Percentiles rank a stretch among this genome's conserved stretches.
These are phyloP conservation scores for Globisporangium heterothallicum DNA, from an alignment of 352 stramenopile species.

Conservation along the genomic window DNA sequence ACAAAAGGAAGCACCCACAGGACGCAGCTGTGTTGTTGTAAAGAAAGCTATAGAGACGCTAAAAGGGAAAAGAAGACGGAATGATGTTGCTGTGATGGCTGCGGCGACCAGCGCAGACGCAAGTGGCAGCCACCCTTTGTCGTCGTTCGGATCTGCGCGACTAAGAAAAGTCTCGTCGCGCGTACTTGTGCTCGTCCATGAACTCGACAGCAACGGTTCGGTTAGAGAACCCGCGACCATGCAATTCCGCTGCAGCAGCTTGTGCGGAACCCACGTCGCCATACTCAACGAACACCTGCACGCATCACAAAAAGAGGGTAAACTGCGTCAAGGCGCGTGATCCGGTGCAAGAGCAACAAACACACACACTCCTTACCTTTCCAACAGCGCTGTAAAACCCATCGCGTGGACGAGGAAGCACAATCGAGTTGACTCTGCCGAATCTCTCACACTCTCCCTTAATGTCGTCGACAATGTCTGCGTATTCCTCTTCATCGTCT, in stretches of 20 bases:
- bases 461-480: slow-evolving; percentile 95
- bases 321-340: too few species aligned
- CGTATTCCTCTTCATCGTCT: slow-evolving; percentile 92
- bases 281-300: slow-evolving; percentile 93
- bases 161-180: slow-evolving; percentile 66
- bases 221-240: slow-evolving; percentile 91
- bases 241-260: slow-evolving; percentile 82
- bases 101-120: background rate
- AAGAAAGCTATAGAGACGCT: slow-evolving; percentile 1
- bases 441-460: slow-evolving; percentile 93
- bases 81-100: background rate
- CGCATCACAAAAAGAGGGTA: too few species aligned
- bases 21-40: background rate
- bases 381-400: slow-evolving; percentile 47
- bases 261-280: slow-evolving; percentile 70
- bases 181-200: slow-evolving; percentile 87
- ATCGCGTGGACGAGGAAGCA: slow-evolving; percentile 71
- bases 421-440: slow-evolving; percentile 69
- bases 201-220: slow-evolving; percentile 88
- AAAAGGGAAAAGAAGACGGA: slow-evolving; percentile 4
- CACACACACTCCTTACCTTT: slow-evolving; percentile 31
- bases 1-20: background rate
- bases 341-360: too few species aligned
- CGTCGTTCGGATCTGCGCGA: too few species aligned
- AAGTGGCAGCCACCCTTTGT: background rate